Percentiles rank a stretch among this genome's conserved stretches.
Conservation (phyloP, 768 basidiomycete species). For the Zangia roseola region DNA sequence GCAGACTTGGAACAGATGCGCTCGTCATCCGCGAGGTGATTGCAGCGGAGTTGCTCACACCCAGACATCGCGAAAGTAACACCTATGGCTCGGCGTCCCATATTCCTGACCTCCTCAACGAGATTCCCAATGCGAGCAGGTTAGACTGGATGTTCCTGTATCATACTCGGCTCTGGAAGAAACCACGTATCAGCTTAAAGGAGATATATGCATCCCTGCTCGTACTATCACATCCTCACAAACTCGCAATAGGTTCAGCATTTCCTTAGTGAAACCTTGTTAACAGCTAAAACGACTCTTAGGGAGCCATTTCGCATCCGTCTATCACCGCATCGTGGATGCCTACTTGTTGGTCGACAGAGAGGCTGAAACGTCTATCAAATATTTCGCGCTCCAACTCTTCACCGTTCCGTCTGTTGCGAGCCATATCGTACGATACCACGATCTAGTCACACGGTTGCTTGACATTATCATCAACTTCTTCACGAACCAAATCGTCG, state of each 20-base stretch:
- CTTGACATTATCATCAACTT: slow-evolving; percentile 85
- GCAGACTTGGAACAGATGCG: slow-evolving; percentile 64
- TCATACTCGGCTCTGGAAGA: slow-evolving; percentile 85
- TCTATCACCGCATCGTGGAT: slow-evolving; percentile 86
- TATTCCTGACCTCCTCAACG: slow-evolving; percentile 36
- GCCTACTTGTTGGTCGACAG: slow-evolving; percentile 90
- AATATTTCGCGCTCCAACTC: slow-evolving; percentile 88
- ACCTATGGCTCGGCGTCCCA: slow-evolving; percentile 40
- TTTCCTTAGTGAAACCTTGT: background rate
- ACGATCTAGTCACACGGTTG: slow-evolving; percentile 72
- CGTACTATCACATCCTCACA: slow-evolving; percentile 69
- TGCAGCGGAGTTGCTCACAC: slow-evolving; percentile 63
- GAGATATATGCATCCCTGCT: slow-evolving; percentile 79
- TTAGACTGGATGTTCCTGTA: slow-evolving; percentile 78
- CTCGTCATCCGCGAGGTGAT: slow-evolving; percentile 71
- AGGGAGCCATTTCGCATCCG: slow-evolving; percentile 83
- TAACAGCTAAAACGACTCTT: slow-evolving; percentile 2
- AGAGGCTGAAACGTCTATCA: slow-evolving; percentile 93
- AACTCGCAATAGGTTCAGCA: slow-evolving; percentile 71
- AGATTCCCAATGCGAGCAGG: slow-evolving; percentile 53
- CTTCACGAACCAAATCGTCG: slow-evolving; percentile 86
- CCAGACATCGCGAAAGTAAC: slow-evolving; percentile 52
- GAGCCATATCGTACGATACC: slow-evolving; percentile 69
- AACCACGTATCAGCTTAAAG: slow-evolving; percentile 74
- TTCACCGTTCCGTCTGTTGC: slow-evolving; percentile 91